phyloP scores from a whole-genome alignment of 164 flowering plant genomes.

The Dillenia turbinata region DNA sequence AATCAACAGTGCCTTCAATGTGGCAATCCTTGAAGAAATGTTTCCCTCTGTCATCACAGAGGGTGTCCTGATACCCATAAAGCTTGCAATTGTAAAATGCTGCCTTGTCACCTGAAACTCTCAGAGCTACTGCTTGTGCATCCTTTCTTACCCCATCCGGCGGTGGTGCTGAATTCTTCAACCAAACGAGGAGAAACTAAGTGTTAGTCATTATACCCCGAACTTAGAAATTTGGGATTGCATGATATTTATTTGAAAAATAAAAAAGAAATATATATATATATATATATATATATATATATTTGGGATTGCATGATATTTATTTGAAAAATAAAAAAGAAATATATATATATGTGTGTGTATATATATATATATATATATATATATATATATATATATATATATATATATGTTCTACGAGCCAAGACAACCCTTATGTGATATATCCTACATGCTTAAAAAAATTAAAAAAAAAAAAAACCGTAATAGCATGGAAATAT shows the following conservation, averaged over 20 bases:
- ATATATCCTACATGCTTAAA: no score
- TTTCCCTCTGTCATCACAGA: slow-evolving; percentile 35
- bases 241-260: background rate
- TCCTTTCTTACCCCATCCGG: slow-evolving; percentile 45
- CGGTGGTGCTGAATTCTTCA: slow-evolving; percentile 62
- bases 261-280: background rate
- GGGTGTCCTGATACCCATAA: slow-evolving; percentile 58
- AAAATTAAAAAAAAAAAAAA: background rate
- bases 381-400: no score
- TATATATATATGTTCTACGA: no score
- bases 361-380: no score
- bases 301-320: no score
- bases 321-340: no score
- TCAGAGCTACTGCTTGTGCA: slow-evolving; percentile 57
- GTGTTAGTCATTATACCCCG: background rate
- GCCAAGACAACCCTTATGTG: no score
- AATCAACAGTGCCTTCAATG: slow-evolving; percentile 42
- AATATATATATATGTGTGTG: no score
- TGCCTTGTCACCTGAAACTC: slow-evolving; percentile 45
- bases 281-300: background rate
- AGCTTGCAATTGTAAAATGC: slow-evolving; percentile 50
- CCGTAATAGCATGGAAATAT: background rate
- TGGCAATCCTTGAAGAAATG: slow-evolving; percentile 45
- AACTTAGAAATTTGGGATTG: background rate
- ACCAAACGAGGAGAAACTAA: background rate